Evolutionary conservation across 2,329 filamentous ascomycete species (phyloP).

Genomic region (Celoporthe dispersa): DNA sequence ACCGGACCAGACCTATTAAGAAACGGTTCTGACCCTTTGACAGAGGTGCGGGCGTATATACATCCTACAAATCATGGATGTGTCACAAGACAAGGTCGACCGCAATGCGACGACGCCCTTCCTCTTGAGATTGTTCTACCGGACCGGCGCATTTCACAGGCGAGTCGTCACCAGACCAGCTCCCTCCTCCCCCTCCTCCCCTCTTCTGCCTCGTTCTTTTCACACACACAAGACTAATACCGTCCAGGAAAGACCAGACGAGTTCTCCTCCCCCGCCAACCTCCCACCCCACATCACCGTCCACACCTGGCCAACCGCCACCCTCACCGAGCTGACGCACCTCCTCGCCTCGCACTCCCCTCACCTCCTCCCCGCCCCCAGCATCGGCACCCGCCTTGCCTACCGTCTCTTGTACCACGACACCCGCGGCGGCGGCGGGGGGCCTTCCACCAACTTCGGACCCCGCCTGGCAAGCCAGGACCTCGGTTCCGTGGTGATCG

Average conservation of each 20-base stretch:
- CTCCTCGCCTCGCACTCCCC: constrained; percentile 71
- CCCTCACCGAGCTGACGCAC: constrained; percentile 78
- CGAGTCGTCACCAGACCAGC: constrained; percentile 37
- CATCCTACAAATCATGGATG: constrained; percentile 19
- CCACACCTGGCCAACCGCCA: constrained; percentile 85
- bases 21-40: not conserved
- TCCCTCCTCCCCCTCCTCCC: not conserved
- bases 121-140: constrained; percentile 84
- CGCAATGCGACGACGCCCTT: constrained; percentile 78
- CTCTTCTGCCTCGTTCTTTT: not conserved
- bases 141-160: constrained; percentile 73
- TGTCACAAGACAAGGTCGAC: constrained; percentile 51
- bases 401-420: constrained; percentile 89
- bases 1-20: not conserved
- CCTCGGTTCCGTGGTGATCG: constrained; percentile 80
- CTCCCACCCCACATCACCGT: constrained; percentile 74
- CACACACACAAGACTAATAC: not conserved
- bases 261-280: constrained; percentile 63
- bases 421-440: constrained; percentile 46
- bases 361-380: constrained; percentile 70
- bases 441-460: constrained; percentile 35
- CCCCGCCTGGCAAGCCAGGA: constrained; percentile 75
- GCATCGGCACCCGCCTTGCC: constrained; percentile 80
- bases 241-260: constrained; percentile 60
- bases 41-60: not conserved